Evolutionary conservation across 108 stramenopile genomes (phyloP), one percentile per base, ranked within the genome.

Genomic region (Hondaea fermentalgiana): DNA sequence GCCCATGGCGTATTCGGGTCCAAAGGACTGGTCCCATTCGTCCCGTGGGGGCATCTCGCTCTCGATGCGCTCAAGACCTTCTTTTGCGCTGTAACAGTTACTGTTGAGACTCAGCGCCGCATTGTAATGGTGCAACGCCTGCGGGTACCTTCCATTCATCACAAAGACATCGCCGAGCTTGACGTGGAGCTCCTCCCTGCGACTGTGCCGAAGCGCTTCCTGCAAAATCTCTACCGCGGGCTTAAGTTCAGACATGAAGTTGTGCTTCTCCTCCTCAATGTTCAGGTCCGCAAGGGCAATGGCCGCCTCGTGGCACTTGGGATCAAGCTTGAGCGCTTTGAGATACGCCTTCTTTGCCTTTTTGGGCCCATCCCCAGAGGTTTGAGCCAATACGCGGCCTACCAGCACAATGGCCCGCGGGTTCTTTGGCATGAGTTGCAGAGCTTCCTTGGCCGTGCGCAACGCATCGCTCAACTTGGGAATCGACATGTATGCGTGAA

Each of bases 251-350:
- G 76, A 47, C n/a, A 25, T 53, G 3, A 19, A 8, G 6, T 10
- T 53, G 6, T n/a, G 6, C 17, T 35, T 21, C n/a, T 83, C 23
- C 76, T 83, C 49, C 14, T 47, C 76, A 53, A 83, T 47, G 4
- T 83, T 25, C 49, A 83, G 51, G 51, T 83, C 76, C 45, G 76
- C 76, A 23, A 83, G 51, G 25, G 76, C 76, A 35, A 53, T 83
- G 51, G 76, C 76, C n/a, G 76, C 76, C 51, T 83, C 76, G 76
- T 83, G 76, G 76, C 76, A 83, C 49, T 53, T 21, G 25, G 76
- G 76, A 35, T 83, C 51, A 16, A 83, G 51, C 23, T 83, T 83
- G 45, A 83, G 76, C n/a, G 76, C 76, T 83, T 83, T 83, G 1
- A 53, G 25, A 3, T 83, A 83, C 19, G 76, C 76, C 51, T 83